Evolutionary conservation across 192 early-diverging fungal genomes (phyloP).

Genomic region (Backusella psychrophila): DNA sequence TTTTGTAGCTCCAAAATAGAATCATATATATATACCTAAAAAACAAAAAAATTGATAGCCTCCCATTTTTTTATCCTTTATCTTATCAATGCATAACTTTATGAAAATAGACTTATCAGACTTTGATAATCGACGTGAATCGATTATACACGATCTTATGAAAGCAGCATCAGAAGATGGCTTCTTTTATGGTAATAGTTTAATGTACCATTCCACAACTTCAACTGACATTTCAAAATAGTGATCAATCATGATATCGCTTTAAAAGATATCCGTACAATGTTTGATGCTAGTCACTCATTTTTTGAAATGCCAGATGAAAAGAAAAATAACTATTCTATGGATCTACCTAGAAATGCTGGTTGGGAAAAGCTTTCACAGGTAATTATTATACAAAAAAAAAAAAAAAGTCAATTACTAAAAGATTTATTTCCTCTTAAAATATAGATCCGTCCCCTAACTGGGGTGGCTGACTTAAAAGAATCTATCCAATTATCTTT

Average conservation of each 20-base stretch:
- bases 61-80: conserved; percentile 2
- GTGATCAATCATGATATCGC: conserved; percentile 30
- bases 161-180: conserved; percentile 23
- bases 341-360: conserved; percentile 25
- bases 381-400: conserved; percentile 9
- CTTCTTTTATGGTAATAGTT: conserved; percentile 30
- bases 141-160: conserved; percentile 22
- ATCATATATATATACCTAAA: background rate
- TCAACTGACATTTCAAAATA: conserved; percentile 7
- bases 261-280: conserved; percentile 12
- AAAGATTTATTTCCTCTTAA: background rate
- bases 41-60: conserved; percentile 4
- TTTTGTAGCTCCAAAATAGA: conserved; percentile 1
- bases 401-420: background rate
- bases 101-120: conserved; percentile 25
- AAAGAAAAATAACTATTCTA: conserved; percentile 18
- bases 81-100: conserved; percentile 12
- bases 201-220: background rate
- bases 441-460: conserved; percentile 7
- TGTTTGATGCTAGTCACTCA: conserved; percentile 21
- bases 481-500: conserved; percentile 32
- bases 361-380: conserved; percentile 28
- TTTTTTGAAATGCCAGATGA: conserved; percentile 32
- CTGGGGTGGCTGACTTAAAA: conserved; percentile 24
- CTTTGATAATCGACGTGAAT: conserved; percentile 23